Evolutionary conservation across 2,329 filamentous ascomycete species (phyloP).

Genomic region (Cladosporium halotolerans): DNA sequence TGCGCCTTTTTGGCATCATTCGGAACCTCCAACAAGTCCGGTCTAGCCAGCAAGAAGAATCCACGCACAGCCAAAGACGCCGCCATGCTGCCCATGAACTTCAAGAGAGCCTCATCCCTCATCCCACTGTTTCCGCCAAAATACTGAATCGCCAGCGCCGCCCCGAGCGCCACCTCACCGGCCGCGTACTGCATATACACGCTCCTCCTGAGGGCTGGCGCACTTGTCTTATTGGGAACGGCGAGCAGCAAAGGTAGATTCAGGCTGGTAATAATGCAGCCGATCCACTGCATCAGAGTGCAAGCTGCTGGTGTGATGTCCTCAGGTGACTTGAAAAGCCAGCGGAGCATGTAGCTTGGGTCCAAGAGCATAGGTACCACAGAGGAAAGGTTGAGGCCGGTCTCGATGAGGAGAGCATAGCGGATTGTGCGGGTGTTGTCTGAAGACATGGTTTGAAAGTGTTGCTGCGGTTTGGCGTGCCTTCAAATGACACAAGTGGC

Average conservation of each 20-base stretch:
- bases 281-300: conserved; percentile 21
- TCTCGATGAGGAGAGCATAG: conserved; percentile 23
- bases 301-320: conserved; percentile 20
- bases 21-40: conserved; percentile 19
- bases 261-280: conserved; percentile 19
- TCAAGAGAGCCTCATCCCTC: conserved; percentile 14
- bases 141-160: conserved; percentile 20
- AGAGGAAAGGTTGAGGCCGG: conserved; percentile 19
- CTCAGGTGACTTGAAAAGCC: conserved; percentile 17
- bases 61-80: conserved; percentile 14
- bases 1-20: conserved; percentile 15
- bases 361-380: conserved; percentile 18
- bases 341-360: conserved; percentile 19
- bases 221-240: conserved; percentile 20
- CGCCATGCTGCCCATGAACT: conserved; percentile 12
- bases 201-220: neutral
- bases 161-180: conserved; percentile 21
- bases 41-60: conserved; percentile 20
- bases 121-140: conserved; percentile 17
- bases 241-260: conserved; percentile 23
- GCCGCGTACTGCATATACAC: conserved; percentile 22
- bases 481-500: too few relatives aligned
- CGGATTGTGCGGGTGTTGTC: conserved; percentile 20
- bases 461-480: too few relatives aligned
- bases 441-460: neutral